Evolutionary conservation across 768 basidiomycete species (phyloP), one percentile per base, ranked within the genome.

Genomic region (Leccinum aurantiacum): DNA sequence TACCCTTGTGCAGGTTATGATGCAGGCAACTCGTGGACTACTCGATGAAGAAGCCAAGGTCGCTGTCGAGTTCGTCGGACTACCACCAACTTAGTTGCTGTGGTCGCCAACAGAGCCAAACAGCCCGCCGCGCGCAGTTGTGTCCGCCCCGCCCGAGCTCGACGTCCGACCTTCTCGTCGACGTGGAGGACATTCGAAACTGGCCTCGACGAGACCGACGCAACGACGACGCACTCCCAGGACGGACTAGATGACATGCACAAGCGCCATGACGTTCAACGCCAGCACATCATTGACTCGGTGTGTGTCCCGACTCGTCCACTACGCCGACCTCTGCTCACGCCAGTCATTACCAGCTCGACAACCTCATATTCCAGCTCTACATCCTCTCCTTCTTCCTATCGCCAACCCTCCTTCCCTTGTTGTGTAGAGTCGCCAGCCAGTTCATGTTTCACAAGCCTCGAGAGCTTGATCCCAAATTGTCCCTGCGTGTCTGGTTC

Each of bases 341-440:
- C 56, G 41, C 53, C 53, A 60, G 58, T 44, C 29, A 50, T 29
- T 29, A 31, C 49, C 55, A 91, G 91, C 80, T 91, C 71, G 87
- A 91, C 72, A 74, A 80, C 60, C 75, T 91, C 33, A 77, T 89
- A 60, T 88, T 88, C 75, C 88, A 91, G 69, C 76, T 93, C 62
- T 84, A 89, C 72, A 81, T 84, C 54, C 71, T 91, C 59, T 91
- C 90, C 47, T 92, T 90, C 80, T 83, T 92, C 74, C 79, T 89
- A 33, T 86, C 89, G 4, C 90, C 91, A 8, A 80, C 86, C 33
- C 67, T 91, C 59, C 49, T 75, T 29, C 74, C 73, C 47, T 50
- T 74, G 15, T 55, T 74, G 8, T 75, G 66, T 9, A 82, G 90
- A 41, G 65, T 86, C 52, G 64, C 82, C 44, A 79, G 81, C 44